Evolutionary conservation across 2,329 filamentous ascomycete genomes (phyloP).

Genomic region (Xylogone sp.): DNA sequence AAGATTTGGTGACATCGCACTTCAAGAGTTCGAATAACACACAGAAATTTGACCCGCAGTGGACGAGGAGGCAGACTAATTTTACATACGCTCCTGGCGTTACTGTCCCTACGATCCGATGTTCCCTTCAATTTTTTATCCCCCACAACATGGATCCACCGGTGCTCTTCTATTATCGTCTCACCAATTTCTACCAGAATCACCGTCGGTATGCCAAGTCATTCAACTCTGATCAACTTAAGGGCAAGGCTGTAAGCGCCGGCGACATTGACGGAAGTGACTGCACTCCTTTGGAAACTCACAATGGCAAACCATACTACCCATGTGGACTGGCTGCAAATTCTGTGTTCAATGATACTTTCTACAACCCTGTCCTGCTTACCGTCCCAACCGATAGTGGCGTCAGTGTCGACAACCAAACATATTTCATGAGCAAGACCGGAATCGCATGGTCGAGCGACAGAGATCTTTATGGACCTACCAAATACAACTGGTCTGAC

Average conservation of each 20-base stretch:
- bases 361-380: slow-evolving; percentile 59
- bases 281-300: slow-evolving; percentile 68
- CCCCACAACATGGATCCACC: slow-evolving; percentile 76
- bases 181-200: slow-evolving; percentile 99
- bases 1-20: slow-evolving; percentile 55
- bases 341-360: slow-evolving; percentile 94
- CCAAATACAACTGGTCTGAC: slow-evolving; percentile 59
- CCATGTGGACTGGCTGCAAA: slow-evolving; percentile 96
- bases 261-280: slow-evolving; percentile 61
- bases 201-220: slow-evolving; percentile 94
- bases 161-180: slow-evolving; percentile 89
- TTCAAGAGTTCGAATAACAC: slow-evolving; percentile 54
- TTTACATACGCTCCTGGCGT: slow-evolving; percentile 35
- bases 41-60: slow-evolving; percentile 12
- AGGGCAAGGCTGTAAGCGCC: slow-evolving; percentile 61
- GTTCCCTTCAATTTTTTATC: slow-evolving; percentile 74
- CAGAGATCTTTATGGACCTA: slow-evolving; percentile 70
- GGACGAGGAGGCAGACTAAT: slow-evolving; percentile 28
- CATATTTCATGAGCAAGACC: slow-evolving; percentile 71
- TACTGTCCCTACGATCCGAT: slow-evolving; percentile 43
- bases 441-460: slow-evolving; percentile 88
- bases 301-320: slow-evolving; percentile 70
- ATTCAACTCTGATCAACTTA: slow-evolving; percentile 78
- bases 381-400: slow-evolving; percentile 39
- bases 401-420: slow-evolving; percentile 34